phyloP scores from a whole-genome alignment of 345 rosid species.

The Boechera stricta region DNA sequence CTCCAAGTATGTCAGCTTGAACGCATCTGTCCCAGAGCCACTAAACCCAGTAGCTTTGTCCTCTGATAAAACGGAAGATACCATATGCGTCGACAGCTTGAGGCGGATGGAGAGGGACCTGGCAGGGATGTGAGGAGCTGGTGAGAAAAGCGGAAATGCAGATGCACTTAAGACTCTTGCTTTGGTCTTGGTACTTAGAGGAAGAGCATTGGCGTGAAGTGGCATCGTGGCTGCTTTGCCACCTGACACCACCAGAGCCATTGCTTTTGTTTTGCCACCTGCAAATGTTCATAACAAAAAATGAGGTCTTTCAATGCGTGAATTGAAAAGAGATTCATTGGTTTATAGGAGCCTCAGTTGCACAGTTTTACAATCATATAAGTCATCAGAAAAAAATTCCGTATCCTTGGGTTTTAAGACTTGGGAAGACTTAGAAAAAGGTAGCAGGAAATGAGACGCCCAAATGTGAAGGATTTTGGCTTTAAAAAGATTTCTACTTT shows the following conservation, averaged over 20 bases:
- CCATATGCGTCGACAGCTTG: slow-evolving; percentile 47
- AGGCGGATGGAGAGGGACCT: slow-evolving; percentile 34
- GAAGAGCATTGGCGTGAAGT: slow-evolving; percentile 34
- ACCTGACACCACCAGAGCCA: slow-evolving; percentile 40
- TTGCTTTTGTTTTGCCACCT: slow-evolving; percentile 23
- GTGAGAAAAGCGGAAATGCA: slow-evolving; percentile 35
- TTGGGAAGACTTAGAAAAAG: too few relatives aligned
- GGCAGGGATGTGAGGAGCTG: slow-evolving; percentile 33
- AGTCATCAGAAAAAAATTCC: background rate
- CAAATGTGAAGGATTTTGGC: too few relatives aligned
- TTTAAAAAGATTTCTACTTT: slow-evolving; percentile 5
- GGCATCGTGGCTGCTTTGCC: slow-evolving; percentile 35
- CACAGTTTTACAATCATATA: slow-evolving; percentile 6
- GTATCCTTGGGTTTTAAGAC: too few relatives aligned
- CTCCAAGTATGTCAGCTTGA: slow-evolving; percentile 87
- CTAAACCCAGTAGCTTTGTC: slow-evolving; percentile 59
- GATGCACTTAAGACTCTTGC: slow-evolving; percentile 18
- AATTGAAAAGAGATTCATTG: slow-evolving; percentile 4
- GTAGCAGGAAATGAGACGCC: too few relatives aligned
- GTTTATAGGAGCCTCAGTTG: background rate
- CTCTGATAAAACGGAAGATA: slow-evolving; percentile 71
- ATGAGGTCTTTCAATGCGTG: background rate
- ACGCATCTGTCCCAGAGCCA: slow-evolving; percentile 54
- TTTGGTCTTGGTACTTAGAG: slow-evolving; percentile 40
- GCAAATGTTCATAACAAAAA: slow-evolving; percentile 15